Evolutionary conservation across 2,329 filamentous ascomycete species (phyloP).

Genomic region (Penicillium concentricum): DNA sequence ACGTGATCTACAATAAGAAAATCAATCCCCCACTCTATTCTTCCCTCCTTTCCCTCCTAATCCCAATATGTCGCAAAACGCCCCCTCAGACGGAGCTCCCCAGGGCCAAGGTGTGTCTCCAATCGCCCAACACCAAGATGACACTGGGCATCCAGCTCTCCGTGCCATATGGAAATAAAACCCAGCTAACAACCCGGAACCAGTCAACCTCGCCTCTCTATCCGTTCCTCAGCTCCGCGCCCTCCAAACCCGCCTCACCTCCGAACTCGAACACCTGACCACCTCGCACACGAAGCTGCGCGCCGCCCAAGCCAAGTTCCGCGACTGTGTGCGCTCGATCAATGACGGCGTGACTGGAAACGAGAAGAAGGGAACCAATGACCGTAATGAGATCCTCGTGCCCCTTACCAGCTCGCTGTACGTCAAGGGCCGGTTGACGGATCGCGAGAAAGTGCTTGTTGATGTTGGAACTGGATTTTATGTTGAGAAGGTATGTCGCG

Average conservation of each 20-base stretch:
- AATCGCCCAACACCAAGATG: background rate
- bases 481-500: slow-evolving; percentile 72
- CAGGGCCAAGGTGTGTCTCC: slow-evolving; percentile 29
- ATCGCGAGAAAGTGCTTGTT: slow-evolving; percentile 76
- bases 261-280: slow-evolving; percentile 92
- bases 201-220: slow-evolving; percentile 71
- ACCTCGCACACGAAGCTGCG: slow-evolving; percentile 86
- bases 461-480: slow-evolving; percentile 94
- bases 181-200: background rate
- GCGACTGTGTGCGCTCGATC: slow-evolving; percentile 81
- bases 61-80: slow-evolving; percentile 27
- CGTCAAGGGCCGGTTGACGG: slow-evolving; percentile 76
- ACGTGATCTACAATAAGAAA: background rate
- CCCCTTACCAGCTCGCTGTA: slow-evolving; percentile 93
- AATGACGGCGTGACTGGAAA: slow-evolving; percentile 53
- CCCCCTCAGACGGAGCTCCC: slow-evolving; percentile 31
- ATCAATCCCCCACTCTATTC: no score
- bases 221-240: slow-evolving; percentile 81
- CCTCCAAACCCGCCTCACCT: slow-evolving; percentile 93
- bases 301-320: slow-evolving; percentile 86
- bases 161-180: background rate
- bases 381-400: slow-evolving; percentile 67
- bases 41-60: no score
- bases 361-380: slow-evolving; percentile 34
- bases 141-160: background rate